Evolutionary conservation across 2,329 filamentous ascomycete genomes (phyloP), one percentile per base, ranked within the genome.

Genomic region (Pestalotiopsis sp.): DNA sequence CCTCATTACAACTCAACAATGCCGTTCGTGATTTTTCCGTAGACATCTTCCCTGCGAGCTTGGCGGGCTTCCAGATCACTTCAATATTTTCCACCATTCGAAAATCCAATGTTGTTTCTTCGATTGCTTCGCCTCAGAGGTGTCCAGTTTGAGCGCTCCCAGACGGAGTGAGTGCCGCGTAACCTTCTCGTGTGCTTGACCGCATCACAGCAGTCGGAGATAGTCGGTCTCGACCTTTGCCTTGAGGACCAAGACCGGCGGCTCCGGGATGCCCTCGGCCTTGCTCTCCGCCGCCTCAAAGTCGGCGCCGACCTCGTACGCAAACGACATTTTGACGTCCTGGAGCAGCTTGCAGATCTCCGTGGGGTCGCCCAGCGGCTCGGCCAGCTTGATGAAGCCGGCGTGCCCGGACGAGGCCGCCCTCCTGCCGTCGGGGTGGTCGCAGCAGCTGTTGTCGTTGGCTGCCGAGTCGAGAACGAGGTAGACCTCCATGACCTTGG

Each of bases 401-500:
- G 31, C 31, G 25, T 70, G 69, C 31, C 57, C 49, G 17, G 25
- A 14, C 9, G 17, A 27, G 17, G 61, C 31, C 27, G n/a, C 52
- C 55, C 39, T 52, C 31, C 25, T 52, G 6, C 38, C 49, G n/a
- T 31, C 27, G 3, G 66, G 39, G 11, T 62, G n/a, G 9, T 64
- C 27, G n/a, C 36, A 36, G 17, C 31, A 9, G 31, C 31, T 9
- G 31, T 9, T 36, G 31, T 36, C 9, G 31, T 39, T 39, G 5
- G 31, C 36, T 2, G 17, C 67, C 20, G 65, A 64, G 55, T 71
- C 71, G 55, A 81, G 71, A 36, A 83, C 78, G 13, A 84, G 66
- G 62, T 79, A 79, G 57, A 81, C 78, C 74, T 82, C 78, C 69
- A 78, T 72, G 38, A 82, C 74, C 31, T 77, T 73, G 2, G 77